Evolutionary conservation across 2,329 filamentous ascomycete genomes (phyloP), one percentile per base, ranked within the genome.

Genomic region (Penicillium sp.): DNA sequence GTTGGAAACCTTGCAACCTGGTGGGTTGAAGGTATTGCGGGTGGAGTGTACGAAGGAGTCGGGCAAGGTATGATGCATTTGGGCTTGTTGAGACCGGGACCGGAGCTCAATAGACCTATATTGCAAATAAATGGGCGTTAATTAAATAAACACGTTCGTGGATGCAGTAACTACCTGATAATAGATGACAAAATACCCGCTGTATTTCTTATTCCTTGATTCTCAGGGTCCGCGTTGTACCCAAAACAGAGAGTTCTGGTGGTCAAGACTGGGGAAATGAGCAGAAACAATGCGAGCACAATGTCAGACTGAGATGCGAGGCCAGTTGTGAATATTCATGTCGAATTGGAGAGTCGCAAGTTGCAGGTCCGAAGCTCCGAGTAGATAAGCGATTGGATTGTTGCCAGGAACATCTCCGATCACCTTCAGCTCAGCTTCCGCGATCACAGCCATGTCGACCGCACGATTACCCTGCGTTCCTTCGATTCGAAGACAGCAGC

Each of bases 401-500:
- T 51, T 53, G 44, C 12, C 33, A 23, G n/a, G 8, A 37, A 37
- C 33, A 12, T 23, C 20, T 23, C 20, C 20, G 20, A 23, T 23
- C 20, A 23, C 20, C 20, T 23, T 37, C 33, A 20, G 9, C 33
- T 37, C 18, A 9, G 15, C 32, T 25, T 28, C 9, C 33, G 8
- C 32, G 20, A 33, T 20, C 18, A 23, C 35, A 41, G 47, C 32
- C 44, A 72, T 71, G 67, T 67, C 68, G 46, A 66, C 68, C 32
- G 63, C 59, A 47, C 66, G 59, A 47, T 52, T 73, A 20, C 71
- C 71, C 18, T 69, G 66, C 47, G 64, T 73, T 44, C 70, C 74
- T 31, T 78, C 78, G 25, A 75, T 91, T 64, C 81, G 86, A 63
- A 83, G 80, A 68, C 87, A 93, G 69, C 86, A 90, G 65, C 79